Conservation (phyloP, 176 grass and related monocot genomes). For the Bonia amplexicaulis region DNA sequence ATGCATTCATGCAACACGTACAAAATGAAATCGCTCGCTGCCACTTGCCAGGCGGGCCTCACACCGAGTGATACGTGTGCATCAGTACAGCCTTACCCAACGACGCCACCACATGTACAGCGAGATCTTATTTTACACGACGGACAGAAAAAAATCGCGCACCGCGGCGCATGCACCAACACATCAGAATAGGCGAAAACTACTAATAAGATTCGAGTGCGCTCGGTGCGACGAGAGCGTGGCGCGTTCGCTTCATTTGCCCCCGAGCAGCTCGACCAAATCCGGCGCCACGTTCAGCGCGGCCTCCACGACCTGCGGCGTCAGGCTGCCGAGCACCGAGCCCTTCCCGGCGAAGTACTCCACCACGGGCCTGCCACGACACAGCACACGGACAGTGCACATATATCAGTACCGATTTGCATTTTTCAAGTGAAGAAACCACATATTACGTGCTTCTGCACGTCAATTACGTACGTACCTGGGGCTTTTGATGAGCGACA, state of each 20-base stretch:
- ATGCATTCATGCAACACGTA: no score
- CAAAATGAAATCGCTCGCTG: no score
- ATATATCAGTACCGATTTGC: neutral
- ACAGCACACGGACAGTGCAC: neutral
- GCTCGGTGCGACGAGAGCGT: neutral
- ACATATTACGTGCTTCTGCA: neutral
- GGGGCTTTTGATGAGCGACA: constrained; percentile 35
- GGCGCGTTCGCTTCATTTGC: neutral
- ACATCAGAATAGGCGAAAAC: neutral
- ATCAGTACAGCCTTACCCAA: no score
- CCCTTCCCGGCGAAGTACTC: neutral
- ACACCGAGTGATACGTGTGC: no score
- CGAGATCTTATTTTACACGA: no score
- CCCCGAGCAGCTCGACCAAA: constrained; percentile 14
- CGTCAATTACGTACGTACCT: constrained; percentile 10
- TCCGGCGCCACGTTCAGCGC: constrained; percentile 31
- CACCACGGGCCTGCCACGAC: constrained; percentile 17
- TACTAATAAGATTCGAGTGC: neutral
- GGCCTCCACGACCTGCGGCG: neutral
- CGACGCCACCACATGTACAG: no score
- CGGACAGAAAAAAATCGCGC: no score
- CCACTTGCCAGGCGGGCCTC: no score
- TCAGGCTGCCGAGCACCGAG: neutral
- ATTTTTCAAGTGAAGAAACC: neutral
- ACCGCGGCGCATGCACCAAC: no score